These are phyloP conservation scores for Litsea cubeba DNA, from an alignment of 164 flowering plant genomes.

Conservation along the genomic window DNA sequence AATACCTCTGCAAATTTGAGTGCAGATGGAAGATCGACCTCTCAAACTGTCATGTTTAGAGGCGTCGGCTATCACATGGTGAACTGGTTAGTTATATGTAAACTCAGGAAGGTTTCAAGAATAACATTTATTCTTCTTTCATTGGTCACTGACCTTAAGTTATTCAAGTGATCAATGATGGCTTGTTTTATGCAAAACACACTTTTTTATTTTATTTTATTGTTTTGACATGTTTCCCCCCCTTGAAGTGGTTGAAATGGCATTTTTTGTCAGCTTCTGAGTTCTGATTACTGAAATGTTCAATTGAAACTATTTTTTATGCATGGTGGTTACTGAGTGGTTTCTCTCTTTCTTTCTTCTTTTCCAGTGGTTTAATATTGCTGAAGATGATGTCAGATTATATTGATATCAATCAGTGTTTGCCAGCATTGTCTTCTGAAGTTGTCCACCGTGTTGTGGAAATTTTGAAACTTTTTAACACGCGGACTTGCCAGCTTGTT, in stretches of 20 bases:
- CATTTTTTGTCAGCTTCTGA: background rate
- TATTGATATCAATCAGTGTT: slow-evolving; percentile 70
- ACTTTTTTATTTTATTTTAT: background rate
- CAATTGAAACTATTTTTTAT: too few relatives aligned
- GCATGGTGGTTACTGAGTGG: background rate
- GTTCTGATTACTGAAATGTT: too few relatives aligned
- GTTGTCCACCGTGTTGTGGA: slow-evolving; percentile 91
- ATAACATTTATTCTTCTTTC: background rate
- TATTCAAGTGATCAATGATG: background rate
- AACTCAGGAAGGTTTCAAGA: background rate
- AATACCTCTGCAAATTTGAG: slow-evolving; percentile 25
- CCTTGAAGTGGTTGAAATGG: background rate
- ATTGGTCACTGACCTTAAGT: background rate
- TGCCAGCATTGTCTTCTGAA: slow-evolving; percentile 80
- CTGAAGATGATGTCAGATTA: slow-evolving; percentile 98
- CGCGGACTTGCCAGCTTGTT: slow-evolving; percentile 89
- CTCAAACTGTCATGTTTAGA: slow-evolving; percentile 50
- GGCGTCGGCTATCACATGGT: slow-evolving; percentile 94
- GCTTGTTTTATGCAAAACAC: background rate
- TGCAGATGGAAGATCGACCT: slow-evolving; percentile 56
- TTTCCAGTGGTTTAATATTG: slow-evolving; percentile 87
- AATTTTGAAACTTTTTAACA: slow-evolving; percentile 80
- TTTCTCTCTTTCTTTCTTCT: background rate
- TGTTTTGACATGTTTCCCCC: background rate
- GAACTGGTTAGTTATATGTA: slow-evolving; percentile 77